A percentile compares a stretch with the other conserved stretches of the same genome.
Evolutionary conservation across 495 filamentous ascomycete genomes (phyloP).

Genomic region (Cercophora newfieldiana): DNA sequence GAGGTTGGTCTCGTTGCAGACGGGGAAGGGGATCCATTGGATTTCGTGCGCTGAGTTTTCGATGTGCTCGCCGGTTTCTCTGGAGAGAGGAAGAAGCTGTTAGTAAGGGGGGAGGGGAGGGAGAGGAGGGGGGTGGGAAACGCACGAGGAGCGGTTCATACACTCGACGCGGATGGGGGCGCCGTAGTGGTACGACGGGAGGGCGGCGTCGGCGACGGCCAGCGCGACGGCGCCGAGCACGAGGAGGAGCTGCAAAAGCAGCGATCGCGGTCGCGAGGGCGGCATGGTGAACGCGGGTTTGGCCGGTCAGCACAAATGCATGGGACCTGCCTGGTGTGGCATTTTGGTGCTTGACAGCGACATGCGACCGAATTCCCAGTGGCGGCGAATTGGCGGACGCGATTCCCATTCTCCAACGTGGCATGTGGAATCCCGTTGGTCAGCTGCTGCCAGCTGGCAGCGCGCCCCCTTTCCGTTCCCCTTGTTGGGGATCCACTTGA

Average conservation of each 20-base stretch:
- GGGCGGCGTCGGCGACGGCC: conserved; percentile 25
- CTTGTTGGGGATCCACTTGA: background rate
- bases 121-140: conserved; percentile 6
- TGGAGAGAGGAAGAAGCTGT: conserved; percentile 22
- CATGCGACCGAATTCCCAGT: background rate
- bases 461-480: background rate
- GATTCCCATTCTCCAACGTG: background rate
- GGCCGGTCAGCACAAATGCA: background rate
- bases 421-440: background rate
- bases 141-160: conserved; percentile 59
- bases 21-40: conserved; percentile 89
- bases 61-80: conserved; percentile 74
- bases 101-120: conserved; percentile 1
- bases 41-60: conserved; percentile 76
- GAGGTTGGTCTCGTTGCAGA: conserved; percentile 83
- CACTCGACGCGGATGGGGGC: conserved; percentile 52
- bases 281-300: background rate
- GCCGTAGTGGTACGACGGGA: conserved; percentile 52
- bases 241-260: background rate
- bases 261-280: background rate
- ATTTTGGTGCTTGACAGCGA: background rate
- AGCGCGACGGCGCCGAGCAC: conserved; percentile 8
- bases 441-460: background rate
- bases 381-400: background rate
- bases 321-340: background rate